These are phyloP conservation scores for Begonia masoniana DNA, from an alignment of 306 rosid genomes.

Conservation along the genomic window DNA sequence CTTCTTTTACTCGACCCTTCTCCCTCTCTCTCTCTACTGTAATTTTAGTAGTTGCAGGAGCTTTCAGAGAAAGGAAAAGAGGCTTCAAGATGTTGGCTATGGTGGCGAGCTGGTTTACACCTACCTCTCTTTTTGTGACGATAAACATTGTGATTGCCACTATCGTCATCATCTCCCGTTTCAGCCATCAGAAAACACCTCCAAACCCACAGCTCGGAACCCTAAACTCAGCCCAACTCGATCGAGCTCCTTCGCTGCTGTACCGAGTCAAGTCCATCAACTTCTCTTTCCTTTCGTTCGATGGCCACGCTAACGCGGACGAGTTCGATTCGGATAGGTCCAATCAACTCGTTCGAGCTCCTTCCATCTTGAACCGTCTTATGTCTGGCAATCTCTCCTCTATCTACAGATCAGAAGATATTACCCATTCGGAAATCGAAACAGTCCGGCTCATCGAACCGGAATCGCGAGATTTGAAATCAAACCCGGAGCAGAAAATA, in stretches of 20 bases:
- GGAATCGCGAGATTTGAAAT: neutral
- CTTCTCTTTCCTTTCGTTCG: constrained; percentile 11
- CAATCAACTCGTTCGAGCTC: constrained; percentile 15
- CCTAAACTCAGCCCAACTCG: constrained; percentile 13
- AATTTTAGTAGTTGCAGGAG: too few species aligned
- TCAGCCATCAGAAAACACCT: constrained; percentile 9
- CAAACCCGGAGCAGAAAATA: neutral
- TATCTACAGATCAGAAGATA: constrained; percentile 15
- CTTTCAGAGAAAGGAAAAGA: too few species aligned
- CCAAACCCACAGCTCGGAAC: neutral
- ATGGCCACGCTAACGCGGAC: neutral
- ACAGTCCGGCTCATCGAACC: neutral
- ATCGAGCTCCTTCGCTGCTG: constrained; percentile 33
- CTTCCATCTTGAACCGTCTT: constrained; percentile 37
- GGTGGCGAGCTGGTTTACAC: constrained; percentile 40
- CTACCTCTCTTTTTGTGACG: constrained; percentile 50
- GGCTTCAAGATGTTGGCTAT: neutral
- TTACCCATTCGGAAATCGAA: constrained; percentile 7
- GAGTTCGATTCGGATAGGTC: neutral
- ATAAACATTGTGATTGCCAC: constrained; percentile 58
- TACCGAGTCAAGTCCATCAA: constrained; percentile 36
- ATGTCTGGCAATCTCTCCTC: constrained; percentile 27
- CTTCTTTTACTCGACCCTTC: too few species aligned
- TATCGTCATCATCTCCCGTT: constrained; percentile 35
- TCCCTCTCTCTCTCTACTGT: too few species aligned